A percentile compares a stretch with the other conserved stretches of the same genome.
Conservation (phyloP, 202 grass and related monocot species). For the Saccharum hybrid region DNA sequence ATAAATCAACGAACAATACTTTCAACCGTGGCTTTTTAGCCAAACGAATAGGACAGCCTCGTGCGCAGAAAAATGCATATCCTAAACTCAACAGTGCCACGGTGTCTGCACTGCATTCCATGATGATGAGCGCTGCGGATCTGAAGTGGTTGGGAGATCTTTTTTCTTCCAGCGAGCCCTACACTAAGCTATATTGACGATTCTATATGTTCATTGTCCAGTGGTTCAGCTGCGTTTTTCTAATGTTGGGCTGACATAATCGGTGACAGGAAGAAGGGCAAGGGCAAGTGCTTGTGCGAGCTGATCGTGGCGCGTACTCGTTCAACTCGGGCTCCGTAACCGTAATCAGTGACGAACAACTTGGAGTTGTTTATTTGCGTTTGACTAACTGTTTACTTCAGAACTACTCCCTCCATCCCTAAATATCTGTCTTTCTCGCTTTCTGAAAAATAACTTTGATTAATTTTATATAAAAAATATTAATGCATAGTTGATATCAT, state of each 20-base stretch:
- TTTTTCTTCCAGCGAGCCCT: not conserved
- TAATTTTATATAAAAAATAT: no score
- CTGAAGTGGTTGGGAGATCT: constrained; percentile 48
- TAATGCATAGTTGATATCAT: no score
- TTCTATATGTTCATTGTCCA: not conserved
- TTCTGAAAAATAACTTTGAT: no score
- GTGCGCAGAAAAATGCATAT: not conserved
- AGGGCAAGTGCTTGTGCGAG: not conserved
- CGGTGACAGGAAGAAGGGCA: not conserved
- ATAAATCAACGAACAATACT: no score
- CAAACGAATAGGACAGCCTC: not conserved
- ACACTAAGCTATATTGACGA: not conserved
- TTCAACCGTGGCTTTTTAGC: no score
- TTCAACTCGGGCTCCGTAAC: not conserved
- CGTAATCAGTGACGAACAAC: constrained; percentile 29
- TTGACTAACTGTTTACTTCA: constrained; percentile 15
- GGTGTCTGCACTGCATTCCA: not conserved
- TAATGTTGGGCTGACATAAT: constrained; percentile 17
- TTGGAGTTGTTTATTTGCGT: constrained; percentile 30
- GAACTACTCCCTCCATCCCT: not conserved
- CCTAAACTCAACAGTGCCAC: constrained; percentile 7
- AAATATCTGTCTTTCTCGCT: no score
- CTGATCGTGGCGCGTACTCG: not conserved
- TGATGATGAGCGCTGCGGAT: constrained; percentile 39
- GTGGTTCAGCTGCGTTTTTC: constrained; percentile 28